These are phyloP conservation scores for Caryopteris hybrid DNA, from an alignment of 305 asterid genomes.

Conservation along the genomic window DNA sequence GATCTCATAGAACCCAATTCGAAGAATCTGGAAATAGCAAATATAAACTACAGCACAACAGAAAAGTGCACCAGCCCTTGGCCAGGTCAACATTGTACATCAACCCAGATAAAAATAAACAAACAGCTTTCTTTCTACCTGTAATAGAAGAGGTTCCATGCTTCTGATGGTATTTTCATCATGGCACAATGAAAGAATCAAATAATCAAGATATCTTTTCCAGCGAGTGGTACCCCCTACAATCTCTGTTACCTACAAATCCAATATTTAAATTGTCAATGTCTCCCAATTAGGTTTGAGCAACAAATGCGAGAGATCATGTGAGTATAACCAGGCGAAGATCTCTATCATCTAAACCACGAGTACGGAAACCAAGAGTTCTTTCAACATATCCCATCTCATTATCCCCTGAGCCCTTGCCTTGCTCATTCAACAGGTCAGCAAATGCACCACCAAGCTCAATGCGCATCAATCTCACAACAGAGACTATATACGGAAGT, in stretches of 20 bases:
- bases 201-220: conserved; percentile 92
- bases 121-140: conserved; percentile 35
- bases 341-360: conserved; percentile 82
- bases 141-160: conserved; percentile 94
- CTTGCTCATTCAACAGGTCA: conserved; percentile 88
- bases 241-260: conserved; percentile 73
- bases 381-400: conserved; percentile 96
- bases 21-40: conserved; percentile 61
- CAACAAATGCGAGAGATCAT: conserved; percentile 4
- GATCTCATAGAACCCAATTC: conserved; percentile 87
- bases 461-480: conserved; percentile 93
- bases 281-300: background rate
- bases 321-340: conserved; percentile 65
- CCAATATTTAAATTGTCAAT: conserved; percentile 4
- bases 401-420: conserved; percentile 85
- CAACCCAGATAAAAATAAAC: conserved; percentile 7
- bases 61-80: background rate
- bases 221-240: conserved; percentile 96
- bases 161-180: conserved; percentile 52
- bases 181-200: conserved; percentile 84
- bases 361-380: conserved; percentile 86
- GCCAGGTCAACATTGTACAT: background rate
- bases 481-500: conserved; percentile 49
- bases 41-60: conserved; percentile 8
- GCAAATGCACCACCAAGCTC: conserved; percentile 92